These are phyloP conservation scores for Fusarium anthophilum DNA, from an alignment of 2,329 filamentous ascomycete species.

Conservation along the genomic window DNA sequence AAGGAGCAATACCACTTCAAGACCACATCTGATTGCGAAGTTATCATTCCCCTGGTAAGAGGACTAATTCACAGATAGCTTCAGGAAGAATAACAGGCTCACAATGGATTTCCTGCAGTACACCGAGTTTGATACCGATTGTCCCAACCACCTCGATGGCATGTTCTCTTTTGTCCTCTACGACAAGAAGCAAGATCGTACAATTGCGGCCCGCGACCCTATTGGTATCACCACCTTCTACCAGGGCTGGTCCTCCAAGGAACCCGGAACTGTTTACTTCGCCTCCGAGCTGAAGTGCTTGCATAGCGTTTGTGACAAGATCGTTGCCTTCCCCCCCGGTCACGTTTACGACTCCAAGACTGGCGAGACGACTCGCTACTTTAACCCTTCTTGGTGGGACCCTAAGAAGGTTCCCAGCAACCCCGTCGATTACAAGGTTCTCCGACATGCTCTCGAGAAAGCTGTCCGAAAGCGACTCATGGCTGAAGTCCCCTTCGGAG, in stretches of 20 bases:
- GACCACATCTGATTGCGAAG: slow-evolving; percentile 98
- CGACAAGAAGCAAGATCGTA: slow-evolving; percentile 92
- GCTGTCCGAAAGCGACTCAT: slow-evolving; percentile 96
- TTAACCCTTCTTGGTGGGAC: slow-evolving; percentile 93
- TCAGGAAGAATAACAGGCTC: slow-evolving; percentile 11
- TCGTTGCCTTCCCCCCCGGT: slow-evolving; percentile 92
- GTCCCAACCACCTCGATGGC: slow-evolving; percentile 92
- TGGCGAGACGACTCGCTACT: slow-evolving; percentile 85
- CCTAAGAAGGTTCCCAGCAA: slow-evolving; percentile 78
- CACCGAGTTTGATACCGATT: slow-evolving; percentile 88
- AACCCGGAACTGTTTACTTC: slow-evolving; percentile 90
- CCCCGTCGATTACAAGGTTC: slow-evolving; percentile 83
- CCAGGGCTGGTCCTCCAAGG: slow-evolving; percentile 87
- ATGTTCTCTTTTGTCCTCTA: slow-evolving; percentile 99
- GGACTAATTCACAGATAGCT: not conserved
- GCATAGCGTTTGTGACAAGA: slow-evolving; percentile 92
- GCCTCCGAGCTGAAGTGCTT: slow-evolving; percentile 96
- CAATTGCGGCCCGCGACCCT: slow-evolving; percentile 92
- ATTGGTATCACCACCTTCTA: slow-evolving; percentile 98
- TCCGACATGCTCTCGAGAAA: slow-evolving; percentile 86
- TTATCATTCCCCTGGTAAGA: slow-evolving; percentile 92
- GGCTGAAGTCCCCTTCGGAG: slow-evolving; percentile 98
- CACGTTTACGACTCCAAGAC: slow-evolving; percentile 97
- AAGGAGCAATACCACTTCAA: slow-evolving; percentile 94
- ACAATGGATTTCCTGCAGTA: slow-evolving; percentile 66